Evolutionary conservation across 192 early-diverging fungal genomes (phyloP), one percentile per base, ranked within the genome.

Genomic region (Rhizophagus clarus): DNA sequence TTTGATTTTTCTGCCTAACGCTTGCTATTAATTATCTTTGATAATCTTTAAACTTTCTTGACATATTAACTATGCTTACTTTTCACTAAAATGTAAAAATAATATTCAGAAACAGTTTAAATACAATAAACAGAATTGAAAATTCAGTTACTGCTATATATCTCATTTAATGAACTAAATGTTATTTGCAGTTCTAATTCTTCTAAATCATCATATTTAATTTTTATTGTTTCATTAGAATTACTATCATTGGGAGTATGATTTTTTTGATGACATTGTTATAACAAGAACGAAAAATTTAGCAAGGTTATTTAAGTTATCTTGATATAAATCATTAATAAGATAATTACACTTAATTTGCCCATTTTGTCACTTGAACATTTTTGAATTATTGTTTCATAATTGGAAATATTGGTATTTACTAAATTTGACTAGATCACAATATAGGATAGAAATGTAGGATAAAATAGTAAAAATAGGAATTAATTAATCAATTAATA

Each of bases 131-230:
- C 34, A 63, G 15, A 76, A 76, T 32, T 40, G 17, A 63, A 76
- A 76, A 32, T 14, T 76, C 32, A 34, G 32, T 34, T 34, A 34
- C 32, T 34, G 2, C n/a, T 56, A 76, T 14, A 45, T 72, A 72
- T 2, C 71, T 72, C 47, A 47, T 72, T 72, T 72, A 72, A 20
- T 72, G 71, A 22, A 49, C 11, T 2, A 4, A 40, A 49, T 10
- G 22, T 22, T 72, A 72, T 24, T 63, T 76, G 28, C 74, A 37
- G 4, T 76, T 76, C 74, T 76, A 76, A 74, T 28, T 74, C 49
- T 51, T 56, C 45, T 56, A 74, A 12, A 37, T 76, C 32, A 76
- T 76, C 74, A 3, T 32, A 15, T 62, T 62, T n/a, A n/a, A 62
- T 32, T 62, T 61, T 15, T 76, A 76, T 45, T 63, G 14, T 26